phyloP scores from a whole-genome alignment of 2,329 filamentous ascomycete genomes.

The Aspergillus ustus region DNA sequence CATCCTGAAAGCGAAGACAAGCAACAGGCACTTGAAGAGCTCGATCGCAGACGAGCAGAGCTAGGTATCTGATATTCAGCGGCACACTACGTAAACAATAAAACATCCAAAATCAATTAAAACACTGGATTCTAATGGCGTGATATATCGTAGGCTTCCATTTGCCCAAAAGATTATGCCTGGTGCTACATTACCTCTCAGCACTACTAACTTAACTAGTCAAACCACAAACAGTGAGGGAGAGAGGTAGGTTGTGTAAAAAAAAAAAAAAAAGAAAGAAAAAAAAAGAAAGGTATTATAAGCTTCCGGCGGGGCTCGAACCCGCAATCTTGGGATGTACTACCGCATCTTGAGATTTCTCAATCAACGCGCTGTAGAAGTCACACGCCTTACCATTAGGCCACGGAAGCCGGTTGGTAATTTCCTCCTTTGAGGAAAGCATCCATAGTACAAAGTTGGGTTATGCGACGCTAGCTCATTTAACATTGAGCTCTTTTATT shows the following conservation, averaged over 20 bases:
- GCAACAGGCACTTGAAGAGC: slow-evolving; percentile 63
- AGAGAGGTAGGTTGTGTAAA: no score
- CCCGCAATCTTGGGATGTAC: neutral
- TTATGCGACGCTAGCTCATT: neutral
- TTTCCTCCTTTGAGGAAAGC: neutral
- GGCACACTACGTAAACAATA: neutral
- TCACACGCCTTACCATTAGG: neutral
- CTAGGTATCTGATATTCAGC: slow-evolving; percentile 40
- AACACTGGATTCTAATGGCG: no score
- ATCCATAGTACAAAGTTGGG: no score
- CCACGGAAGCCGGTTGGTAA: neutral
- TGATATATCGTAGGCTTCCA: no score
- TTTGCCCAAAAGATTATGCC: no score
- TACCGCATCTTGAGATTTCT: neutral
- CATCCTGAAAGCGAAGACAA: slow-evolving; percentile 70
- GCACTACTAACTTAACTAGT: no score
- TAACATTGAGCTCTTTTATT: neutral
- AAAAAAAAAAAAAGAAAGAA: no score
- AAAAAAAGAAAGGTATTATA: no score
- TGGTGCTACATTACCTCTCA: no score
- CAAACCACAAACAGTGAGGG: no score
- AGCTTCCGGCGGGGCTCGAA: neutral
- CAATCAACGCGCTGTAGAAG: no score
- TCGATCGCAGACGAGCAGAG: slow-evolving; percentile 57
- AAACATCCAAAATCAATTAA: neutral